phyloP scores from a whole-genome alignment of 208 protist species.

The Trypanosoma boissoni region DNA sequence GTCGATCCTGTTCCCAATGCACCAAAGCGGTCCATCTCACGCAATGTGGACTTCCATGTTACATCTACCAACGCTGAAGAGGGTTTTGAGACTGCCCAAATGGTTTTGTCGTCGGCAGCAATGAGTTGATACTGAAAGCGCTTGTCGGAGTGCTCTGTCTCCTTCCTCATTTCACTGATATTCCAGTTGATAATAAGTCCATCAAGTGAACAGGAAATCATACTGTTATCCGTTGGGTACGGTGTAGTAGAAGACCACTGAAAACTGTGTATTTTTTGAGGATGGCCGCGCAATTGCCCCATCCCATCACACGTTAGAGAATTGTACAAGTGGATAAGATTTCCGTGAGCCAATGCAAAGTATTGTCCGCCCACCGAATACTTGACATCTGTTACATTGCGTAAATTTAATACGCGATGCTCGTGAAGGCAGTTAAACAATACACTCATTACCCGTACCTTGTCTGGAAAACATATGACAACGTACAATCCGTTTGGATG shows the following conservation, averaged over 20 bases:
- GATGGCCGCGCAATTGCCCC: constrained; percentile 92
- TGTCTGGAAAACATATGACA: constrained; percentile 94
- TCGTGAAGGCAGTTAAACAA: constrained; percentile 91
- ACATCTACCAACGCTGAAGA: constrained; percentile 65
- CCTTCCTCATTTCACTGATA: constrained; percentile 80
- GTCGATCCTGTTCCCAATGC: constrained; percentile 30
- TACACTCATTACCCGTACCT: constrained; percentile 93
- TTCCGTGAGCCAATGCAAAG: constrained; percentile 92
- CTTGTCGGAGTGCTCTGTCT: constrained; percentile 89
- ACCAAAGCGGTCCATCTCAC: constrained; percentile 75
- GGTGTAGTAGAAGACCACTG: constrained; percentile 80
- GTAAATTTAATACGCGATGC: constrained; percentile 86
- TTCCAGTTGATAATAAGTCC: constrained; percentile 95
- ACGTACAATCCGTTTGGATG: constrained; percentile 94
- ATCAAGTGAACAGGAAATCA: constrained; percentile 91
- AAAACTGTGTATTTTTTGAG: constrained; percentile 83
- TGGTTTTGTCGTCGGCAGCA: constrained; percentile 72
- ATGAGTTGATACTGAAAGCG: constrained; percentile 88
- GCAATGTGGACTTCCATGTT: constrained; percentile 86
- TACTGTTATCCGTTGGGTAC: constrained; percentile 89
- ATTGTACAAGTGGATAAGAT: constrained; percentile 92
- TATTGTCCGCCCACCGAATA: constrained; percentile 94
- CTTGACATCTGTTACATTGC: constrained; percentile 80
- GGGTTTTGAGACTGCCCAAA: constrained; percentile 89
- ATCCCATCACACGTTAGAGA: constrained; percentile 91